Conservation (phyloP, 768 basidiomycete species). For the Pulveroboletus sp. region DNA sequence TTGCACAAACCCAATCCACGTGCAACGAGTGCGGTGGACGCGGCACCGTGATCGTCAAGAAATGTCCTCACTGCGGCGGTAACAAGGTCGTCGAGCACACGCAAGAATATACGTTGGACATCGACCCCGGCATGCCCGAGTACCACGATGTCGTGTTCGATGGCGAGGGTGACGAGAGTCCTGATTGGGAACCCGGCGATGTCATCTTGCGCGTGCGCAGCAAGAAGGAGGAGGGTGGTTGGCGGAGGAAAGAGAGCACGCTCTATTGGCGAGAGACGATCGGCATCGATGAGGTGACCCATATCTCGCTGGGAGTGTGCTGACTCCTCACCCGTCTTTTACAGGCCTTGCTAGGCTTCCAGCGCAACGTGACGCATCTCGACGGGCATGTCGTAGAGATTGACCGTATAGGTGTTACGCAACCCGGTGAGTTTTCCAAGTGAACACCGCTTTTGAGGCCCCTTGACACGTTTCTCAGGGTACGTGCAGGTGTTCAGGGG, state of each 20-base stretch:
- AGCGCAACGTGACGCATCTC: slow-evolving; percentile 85
- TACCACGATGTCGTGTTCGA: slow-evolving; percentile 91
- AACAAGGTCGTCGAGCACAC: slow-evolving; percentile 77
- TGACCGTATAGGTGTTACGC: slow-evolving; percentile 76
- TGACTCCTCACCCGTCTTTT: not conserved
- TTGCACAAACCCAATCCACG: slow-evolving; percentile 78
- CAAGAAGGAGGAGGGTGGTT: slow-evolving; percentile 72
- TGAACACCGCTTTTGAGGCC: not conserved
- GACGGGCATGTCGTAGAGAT: slow-evolving; percentile 80
- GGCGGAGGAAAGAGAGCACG: slow-evolving; percentile 84
- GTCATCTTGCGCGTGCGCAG: slow-evolving; percentile 83
- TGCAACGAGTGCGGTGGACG: slow-evolving; percentile 84
- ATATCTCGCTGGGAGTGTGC: not conserved
- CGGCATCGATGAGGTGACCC: slow-evolving; percentile 74
- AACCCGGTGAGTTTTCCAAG: slow-evolving; percentile 59
- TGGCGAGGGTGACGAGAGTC: slow-evolving; percentile 94
- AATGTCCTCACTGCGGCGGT: slow-evolving; percentile 81
- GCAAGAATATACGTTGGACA: slow-evolving; percentile 80
- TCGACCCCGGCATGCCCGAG: slow-evolving; percentile 86
- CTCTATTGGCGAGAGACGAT: slow-evolving; percentile 92
- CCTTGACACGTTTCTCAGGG: slow-evolving; percentile 40
- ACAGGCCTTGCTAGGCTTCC: slow-evolving; percentile 95
- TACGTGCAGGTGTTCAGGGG: slow-evolving; percentile 81
- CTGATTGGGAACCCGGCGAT: slow-evolving; percentile 96
- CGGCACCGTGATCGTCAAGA: slow-evolving; percentile 70